Conservation (phyloP, 1,139 yeast genomes). For the Blastobotrys niveus region DNA sequence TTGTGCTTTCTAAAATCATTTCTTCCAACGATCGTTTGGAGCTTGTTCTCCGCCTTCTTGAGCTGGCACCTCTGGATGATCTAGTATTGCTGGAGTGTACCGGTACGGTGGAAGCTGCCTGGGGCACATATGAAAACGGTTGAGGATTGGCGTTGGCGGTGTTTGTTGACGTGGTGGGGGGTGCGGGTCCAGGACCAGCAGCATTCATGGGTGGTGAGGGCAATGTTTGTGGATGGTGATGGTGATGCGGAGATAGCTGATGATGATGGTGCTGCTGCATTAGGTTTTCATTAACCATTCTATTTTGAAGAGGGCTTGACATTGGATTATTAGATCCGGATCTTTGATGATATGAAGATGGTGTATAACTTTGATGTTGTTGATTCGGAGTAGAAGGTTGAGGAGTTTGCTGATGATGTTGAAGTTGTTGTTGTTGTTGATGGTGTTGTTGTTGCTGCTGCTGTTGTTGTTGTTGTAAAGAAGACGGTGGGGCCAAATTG, state of each 20-base stretch:
- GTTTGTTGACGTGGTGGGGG: constrained; percentile 1
- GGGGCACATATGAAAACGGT: constrained; percentile 23
- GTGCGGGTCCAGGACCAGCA: constrained; percentile 1
- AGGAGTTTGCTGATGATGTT: constrained; percentile 2
- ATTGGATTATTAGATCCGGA: too few species aligned
- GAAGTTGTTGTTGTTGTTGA: constrained; percentile 2
- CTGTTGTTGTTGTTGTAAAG: constrained; percentile 2
- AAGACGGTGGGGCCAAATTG: neutral
- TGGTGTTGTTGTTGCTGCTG: constrained; percentile 5
- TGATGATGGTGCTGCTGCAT: constrained; percentile 9
- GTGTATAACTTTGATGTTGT: constrained; percentile 6
- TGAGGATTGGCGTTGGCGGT: constrained; percentile 8
- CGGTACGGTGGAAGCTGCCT: constrained; percentile 24
- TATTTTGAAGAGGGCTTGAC: neutral
- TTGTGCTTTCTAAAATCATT: constrained; percentile 26
- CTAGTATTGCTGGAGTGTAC: constrained; percentile 17
- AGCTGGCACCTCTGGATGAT: constrained; percentile 17
- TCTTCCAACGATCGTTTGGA: constrained; percentile 31
- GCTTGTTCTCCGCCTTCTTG: constrained; percentile 26
- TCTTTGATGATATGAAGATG: too few species aligned
- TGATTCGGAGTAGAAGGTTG: neutral
- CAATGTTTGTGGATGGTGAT: neutral
- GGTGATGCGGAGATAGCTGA: constrained; percentile 3
- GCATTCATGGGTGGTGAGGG: neutral
- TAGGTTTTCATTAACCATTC: constrained; percentile 1